Base-by-base conservation (phyloP, 768 basidiomycete species). In the Lentinula detonsa region DNA sequence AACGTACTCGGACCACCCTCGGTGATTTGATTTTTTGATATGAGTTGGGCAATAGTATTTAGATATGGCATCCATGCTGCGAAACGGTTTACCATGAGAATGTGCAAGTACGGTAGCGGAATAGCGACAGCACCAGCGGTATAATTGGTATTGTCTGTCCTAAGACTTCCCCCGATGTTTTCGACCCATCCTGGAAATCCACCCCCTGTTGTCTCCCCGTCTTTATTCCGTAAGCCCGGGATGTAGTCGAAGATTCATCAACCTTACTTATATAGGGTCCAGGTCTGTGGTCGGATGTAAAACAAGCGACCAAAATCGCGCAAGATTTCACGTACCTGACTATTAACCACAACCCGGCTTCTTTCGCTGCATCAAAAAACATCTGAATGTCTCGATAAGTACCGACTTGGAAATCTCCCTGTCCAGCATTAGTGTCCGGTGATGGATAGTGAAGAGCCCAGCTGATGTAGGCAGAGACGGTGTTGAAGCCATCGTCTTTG, bases 111-210 rank as follows among this genome's bases (percentile, higher is more conserved):
- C 48, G 28, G 13, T 50, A 18, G 43, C 8, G 13, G n/a, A 21
- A 53, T 9, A 35, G 15, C 31, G 46, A 53, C n/a, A 11, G 34
- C 42, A 21, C 15, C 33, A 23, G 62, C 65, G 37, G 74, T 74
- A 66, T 82, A 85, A 55, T 73, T 75, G 5, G 77, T 63, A 66
- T 83, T 80, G 54, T 82, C 78, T 18, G 81, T 82, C 39, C 82
- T 73, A 59, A 82, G 74, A 43, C 71, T 67, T 18, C 80, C 80
- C 35, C 81, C 78, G 31, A 81, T 78, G 67, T 82, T 81, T 7
- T 79, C 82, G 37, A 81, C 80, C 83, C 82, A 84, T 5, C 83
- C 83, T 11, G 84, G 84, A 63, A 85, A 82, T 4, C 83, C 81
- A 15, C 81, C 81, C 6, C 81, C 81, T 4, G 81, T 81, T 4